These are phyloP conservation scores for Hydrangea macrophylla DNA, from an alignment of 148 eudicot genomes.

Conservation along the genomic window DNA sequence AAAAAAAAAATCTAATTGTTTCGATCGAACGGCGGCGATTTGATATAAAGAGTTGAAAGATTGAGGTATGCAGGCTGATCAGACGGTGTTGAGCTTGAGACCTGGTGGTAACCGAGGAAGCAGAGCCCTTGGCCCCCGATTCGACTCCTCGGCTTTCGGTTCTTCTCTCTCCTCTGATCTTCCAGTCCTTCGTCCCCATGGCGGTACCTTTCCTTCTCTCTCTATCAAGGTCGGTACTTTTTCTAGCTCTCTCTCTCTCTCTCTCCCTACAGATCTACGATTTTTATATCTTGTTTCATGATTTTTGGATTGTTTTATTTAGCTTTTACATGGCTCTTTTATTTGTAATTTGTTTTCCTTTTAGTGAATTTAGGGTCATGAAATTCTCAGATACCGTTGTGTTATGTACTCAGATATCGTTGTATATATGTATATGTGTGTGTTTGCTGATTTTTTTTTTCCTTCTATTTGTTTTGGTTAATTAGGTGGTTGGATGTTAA, in stretches of 20 bases:
- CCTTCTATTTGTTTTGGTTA: too few relatives aligned
- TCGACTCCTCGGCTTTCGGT: conserved; percentile 36
- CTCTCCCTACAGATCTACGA: conserved; percentile 21
- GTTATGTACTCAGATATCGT: too few relatives aligned
- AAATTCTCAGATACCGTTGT: too few relatives aligned
- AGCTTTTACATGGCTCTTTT: conserved; percentile 4
- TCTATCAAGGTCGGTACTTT: conserved; percentile 49
- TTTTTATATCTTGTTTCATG: conserved; percentile 10
- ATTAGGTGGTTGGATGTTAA: too few relatives aligned
- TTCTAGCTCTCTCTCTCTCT: conserved; percentile 10
- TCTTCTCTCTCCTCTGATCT: conserved; percentile 48
- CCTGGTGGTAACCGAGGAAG: conserved; percentile 80
- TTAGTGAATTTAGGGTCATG: neutral
- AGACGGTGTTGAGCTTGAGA: conserved; percentile 91
- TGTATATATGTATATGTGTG: too few relatives aligned
- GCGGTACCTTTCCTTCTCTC: conserved; percentile 35
- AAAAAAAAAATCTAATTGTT: too few relatives aligned
- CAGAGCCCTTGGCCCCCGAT: conserved; percentile 63
- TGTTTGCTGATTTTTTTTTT: too few relatives aligned
- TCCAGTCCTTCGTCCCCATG: conserved; percentile 70
- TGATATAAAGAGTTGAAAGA: neutral
- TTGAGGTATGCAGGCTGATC: conserved; percentile 88
- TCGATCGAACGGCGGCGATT: conserved; percentile 24
- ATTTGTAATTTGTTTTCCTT: neutral
- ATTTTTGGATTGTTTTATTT: conserved; percentile 12